phyloP scores from a whole-genome alignment of 345 rosid genomes.

The Punica granatum region DNA sequence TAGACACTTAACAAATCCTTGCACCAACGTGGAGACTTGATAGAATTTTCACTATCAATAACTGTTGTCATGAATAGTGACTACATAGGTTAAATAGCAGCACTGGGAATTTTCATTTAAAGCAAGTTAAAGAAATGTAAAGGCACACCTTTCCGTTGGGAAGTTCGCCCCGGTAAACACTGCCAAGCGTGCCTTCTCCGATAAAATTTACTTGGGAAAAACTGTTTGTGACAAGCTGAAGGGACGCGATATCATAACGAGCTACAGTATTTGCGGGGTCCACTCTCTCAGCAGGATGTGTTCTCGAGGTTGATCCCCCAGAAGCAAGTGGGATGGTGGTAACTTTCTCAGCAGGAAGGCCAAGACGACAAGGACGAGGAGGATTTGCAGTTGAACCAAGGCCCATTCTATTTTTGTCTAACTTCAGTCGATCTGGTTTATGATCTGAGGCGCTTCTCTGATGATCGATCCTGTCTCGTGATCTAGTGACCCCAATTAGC shows the following conservation, averaged over 20 bases:
- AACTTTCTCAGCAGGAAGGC: constrained; percentile 31
- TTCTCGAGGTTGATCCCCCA: constrained; percentile 11
- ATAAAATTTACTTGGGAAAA: constrained; percentile 67
- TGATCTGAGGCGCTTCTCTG: background rate
- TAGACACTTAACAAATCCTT: background rate
- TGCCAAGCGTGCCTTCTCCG: constrained; percentile 74
- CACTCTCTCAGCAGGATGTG: constrained; percentile 24
- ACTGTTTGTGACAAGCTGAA: constrained; percentile 76
- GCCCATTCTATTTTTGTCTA: background rate
- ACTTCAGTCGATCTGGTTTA: background rate
- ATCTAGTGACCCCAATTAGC: background rate
- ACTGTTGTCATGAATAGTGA: background rate
- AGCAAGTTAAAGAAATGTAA: constrained; percentile 1
- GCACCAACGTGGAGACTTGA: background rate
- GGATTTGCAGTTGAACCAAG: background rate
- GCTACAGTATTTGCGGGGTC: constrained; percentile 30
- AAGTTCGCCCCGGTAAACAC: constrained; percentile 70
- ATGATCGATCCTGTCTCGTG: background rate
- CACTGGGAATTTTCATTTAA: background rate
- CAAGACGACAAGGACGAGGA: constrained; percentile 39
- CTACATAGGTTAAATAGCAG: background rate
- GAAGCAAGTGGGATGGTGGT: constrained; percentile 27
- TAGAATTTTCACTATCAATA: background rate
- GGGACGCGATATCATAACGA: constrained; percentile 61
- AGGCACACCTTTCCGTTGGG: constrained; percentile 62